Base-by-base conservation (phyloP, 2,329 filamentous ascomycete species). In the Pseudodiploospora longispora region DNA sequence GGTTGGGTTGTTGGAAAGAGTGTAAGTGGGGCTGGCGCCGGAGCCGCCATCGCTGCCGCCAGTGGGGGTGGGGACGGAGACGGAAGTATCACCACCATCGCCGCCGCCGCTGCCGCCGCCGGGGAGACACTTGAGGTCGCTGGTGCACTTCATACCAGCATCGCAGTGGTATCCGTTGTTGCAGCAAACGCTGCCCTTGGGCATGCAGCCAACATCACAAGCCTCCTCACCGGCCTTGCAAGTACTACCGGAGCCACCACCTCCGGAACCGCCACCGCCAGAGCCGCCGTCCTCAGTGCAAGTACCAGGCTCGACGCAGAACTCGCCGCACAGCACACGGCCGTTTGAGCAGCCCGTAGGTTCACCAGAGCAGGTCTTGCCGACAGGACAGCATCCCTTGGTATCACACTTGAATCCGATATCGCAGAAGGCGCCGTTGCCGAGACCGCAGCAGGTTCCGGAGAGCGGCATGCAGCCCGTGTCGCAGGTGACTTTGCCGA, bases 331-430 rank as follows among this genome's bases (percentile, higher is more conserved):
- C 5, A 49, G 36, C 3, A 40, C 48, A 28, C 40, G 31, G 19
- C 52, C 41, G n/a, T 49, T 51, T 0, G 43, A 4, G 7, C 43
- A 48, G 39, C 46, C 46, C 1, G 42, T 34, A 10, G 46, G 42
- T 10, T 36, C 35, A 6, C 46, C 39, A 29, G 47, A 49, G 30
- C 54, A 64, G 8, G 50, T 50, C 42, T 59, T 46, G 10, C 60
- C 60, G 35, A 48, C 33, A 27, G 44, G 50, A 44, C 64, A 67
- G 48, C 65, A 66, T 10, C 58, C 54, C 19, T 52, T 48, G 4
- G 32, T 7, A 12, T 44, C 41, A 42, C 45, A 48, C 19, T 30
- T n/a, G 12, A 38, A 36, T 32, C 48, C 49, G 27, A 30, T 36
- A 12, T 50, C 43, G 27, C 50, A 49, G 42, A 42, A 50, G 9